phyloP scores from a whole-genome alignment of 2,329 filamentous ascomycete genomes.

The Pseudogymnoascus sp. region DNA sequence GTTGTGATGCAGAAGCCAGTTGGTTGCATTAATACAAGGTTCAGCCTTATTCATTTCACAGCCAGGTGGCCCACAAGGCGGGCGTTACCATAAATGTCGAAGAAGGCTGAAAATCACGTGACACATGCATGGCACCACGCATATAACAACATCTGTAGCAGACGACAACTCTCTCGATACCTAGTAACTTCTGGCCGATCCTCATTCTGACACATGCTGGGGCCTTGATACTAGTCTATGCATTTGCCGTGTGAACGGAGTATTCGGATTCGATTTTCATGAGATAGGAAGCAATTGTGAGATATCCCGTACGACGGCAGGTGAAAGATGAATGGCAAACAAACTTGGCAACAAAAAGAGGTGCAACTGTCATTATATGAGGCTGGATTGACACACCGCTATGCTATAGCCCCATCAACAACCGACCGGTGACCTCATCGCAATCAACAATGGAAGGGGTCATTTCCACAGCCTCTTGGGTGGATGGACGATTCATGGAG shows the following conservation, averaged over 20 bases:
- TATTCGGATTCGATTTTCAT: not conserved
- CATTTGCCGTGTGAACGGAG: not conserved
- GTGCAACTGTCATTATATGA: not conserved
- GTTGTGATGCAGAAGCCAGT: slow-evolving; percentile 1
- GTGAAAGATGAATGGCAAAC: not conserved
- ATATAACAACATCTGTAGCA: not conserved
- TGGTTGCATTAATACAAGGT: slow-evolving; percentile 1
- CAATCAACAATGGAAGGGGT: not conserved
- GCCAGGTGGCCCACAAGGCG: not conserved
- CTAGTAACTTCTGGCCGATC: not conserved
- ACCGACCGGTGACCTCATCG: not conserved
- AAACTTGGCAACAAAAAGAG: not conserved
- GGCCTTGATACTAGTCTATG: not conserved
- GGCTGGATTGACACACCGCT: not conserved
- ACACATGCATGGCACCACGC: not conserved
- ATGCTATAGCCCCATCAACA: not conserved
- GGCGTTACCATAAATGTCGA: not conserved
- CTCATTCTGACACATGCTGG: not conserved
- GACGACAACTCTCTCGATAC: not conserved
- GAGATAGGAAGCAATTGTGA: not conserved
- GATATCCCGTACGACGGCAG: not conserved
- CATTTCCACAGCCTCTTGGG: not conserved
- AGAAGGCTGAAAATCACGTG: not conserved
- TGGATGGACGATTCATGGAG: slow-evolving; percentile 4
- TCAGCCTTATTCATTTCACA: not conserved